Evolutionary conservation across 176 grass and related monocot species (phyloP), one percentile per base, ranked within the genome.

Genomic region (Aegilops longissima): DNA sequence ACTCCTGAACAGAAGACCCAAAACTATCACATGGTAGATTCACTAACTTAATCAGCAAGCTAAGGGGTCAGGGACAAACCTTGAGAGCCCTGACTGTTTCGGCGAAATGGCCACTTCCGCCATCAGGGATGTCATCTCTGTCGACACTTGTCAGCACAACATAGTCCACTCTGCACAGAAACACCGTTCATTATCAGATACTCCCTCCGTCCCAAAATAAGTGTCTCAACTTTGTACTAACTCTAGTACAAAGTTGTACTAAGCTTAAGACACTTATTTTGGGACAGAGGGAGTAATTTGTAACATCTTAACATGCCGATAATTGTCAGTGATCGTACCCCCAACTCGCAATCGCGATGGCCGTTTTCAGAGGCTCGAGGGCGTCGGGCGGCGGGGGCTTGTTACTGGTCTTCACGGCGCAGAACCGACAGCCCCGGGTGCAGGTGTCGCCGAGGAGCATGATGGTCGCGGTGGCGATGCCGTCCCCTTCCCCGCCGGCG

Each of bases 371-470:
- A 72, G 92, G 96, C 39, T 94, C 93, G 71, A 93, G 84, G 51
- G 89, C 68, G 56, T 95, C 90, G 0, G 91, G 96, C 25, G 90
- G 91, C 0, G 88, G 47, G 8, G 91, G 90, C 59, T 94, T 98
- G 77, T 84, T 91, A 23, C 93, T 95, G 1, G 96, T 98, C 72
- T 98, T 98, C 0, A 98, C 96, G 1, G 92, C 93, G 76, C 96
- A 98, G 83, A 99, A 99, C 47, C 97, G 87, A 33, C 94, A 96
- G 4, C 97, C 94, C 3, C 92, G 94, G 17, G 97, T 98, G 69
- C 92, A 99, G 1, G 94, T 96, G 33, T 99, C 97, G 2, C 97
- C 94, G 9, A 96, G 97, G 66, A 96, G 85, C 97, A 96, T 99
- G 63, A 96, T 96, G 3, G 92, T 96, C 4, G 94, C 94, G 6